Base-by-base conservation (phyloP, 2,329 filamentous ascomycete genomes). In the Rhynchosporium agropyri region DNA sequence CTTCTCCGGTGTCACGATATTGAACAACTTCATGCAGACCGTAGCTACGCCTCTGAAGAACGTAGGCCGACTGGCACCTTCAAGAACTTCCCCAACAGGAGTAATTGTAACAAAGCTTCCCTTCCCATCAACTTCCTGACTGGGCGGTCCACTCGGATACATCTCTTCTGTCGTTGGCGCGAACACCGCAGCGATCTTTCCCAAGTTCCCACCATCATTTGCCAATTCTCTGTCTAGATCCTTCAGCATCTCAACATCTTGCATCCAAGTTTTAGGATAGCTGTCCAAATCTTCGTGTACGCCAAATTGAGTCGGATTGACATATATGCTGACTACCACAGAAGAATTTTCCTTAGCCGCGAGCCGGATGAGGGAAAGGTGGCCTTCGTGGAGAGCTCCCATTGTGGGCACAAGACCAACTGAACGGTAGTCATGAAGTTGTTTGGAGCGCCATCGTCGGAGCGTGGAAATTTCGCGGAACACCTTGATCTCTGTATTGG, bases 21-120 rank as follows among this genome's bases (percentile, higher is more conserved):
- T 93, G 78, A 96, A 94, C 13, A 96, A 79, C 78, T 96, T 99
- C 85, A 94, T 95, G 79, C 93, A 97, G 1, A 99, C 89, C 1
- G 95, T 99, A 26, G 95, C 93, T 40, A 99, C 95, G 45, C 95
- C 95, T 55, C 95, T 84, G 78, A 99, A 99, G 77, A 99, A 99
- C 49, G 96, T 96, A 2, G 95, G 95, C 15, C 95, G 82, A 51
- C 88, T 92, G 4, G 84, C 84, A 15, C 95, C 95, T 78, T 99
- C 95, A 3, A 98, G 83, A 31, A 93, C 81, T 68, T 87, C 86
- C 6, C 88, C 88, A 1, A 97, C 81, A 0, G 95, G 95, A 0
- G 92, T 96, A 70, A 99, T 90, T 26, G 87, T 94, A 36, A 99
- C 89, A 72, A 98, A 99, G 62, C 89, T 94, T 13, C 95, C 95